Percentiles rank a stretch among this genome's conserved stretches.
Conservation (phyloP, 2,329 filamentous ascomycete genomes). For the Claviceps cyperi region DNA sequence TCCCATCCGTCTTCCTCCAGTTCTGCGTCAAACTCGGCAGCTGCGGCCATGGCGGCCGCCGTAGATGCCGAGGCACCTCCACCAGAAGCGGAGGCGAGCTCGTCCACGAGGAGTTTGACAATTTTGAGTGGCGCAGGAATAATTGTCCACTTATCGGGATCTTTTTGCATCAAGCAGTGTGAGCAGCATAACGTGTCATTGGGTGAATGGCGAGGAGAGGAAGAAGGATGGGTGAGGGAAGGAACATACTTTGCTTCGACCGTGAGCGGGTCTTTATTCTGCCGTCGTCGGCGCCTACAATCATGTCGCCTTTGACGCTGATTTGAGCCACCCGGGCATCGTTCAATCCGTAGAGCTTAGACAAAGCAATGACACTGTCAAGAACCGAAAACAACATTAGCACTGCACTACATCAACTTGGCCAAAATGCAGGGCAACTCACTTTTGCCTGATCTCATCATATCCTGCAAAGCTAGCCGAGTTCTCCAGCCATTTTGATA, state of each 20-base stretch:
- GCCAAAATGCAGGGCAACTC: constrained; percentile 21
- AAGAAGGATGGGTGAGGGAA: neutral
- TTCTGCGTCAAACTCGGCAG: constrained; percentile 43
- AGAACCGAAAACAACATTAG: neutral
- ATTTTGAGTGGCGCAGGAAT: constrained; percentile 88
- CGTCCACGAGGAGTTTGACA: constrained; percentile 86
- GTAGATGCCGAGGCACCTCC: constrained; percentile 43
- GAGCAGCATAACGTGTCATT: neutral
- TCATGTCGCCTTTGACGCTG: constrained; percentile 80
- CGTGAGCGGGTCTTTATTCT: constrained; percentile 89
- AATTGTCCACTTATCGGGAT: constrained; percentile 80
- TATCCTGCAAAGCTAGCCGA: constrained; percentile 96
- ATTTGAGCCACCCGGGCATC: constrained; percentile 67
- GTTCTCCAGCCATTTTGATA: constrained; percentile 94
- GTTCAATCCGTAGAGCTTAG: constrained; percentile 78
- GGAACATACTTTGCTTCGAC: constrained; percentile 58
- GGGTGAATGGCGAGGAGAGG: neutral
- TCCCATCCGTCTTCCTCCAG: constrained; percentile 80
- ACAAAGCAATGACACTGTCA: constrained; percentile 71
- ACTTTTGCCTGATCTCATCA: constrained; percentile 95
- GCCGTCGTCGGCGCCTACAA: constrained; percentile 58
- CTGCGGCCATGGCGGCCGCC: constrained; percentile 46
- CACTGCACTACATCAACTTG: neutral
- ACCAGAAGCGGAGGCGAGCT: constrained; percentile 70
- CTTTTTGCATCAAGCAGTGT: constrained; percentile 21